Conservation (phyloP, 306 rosid genomes). For the Cucurbita ficifolia region DNA sequence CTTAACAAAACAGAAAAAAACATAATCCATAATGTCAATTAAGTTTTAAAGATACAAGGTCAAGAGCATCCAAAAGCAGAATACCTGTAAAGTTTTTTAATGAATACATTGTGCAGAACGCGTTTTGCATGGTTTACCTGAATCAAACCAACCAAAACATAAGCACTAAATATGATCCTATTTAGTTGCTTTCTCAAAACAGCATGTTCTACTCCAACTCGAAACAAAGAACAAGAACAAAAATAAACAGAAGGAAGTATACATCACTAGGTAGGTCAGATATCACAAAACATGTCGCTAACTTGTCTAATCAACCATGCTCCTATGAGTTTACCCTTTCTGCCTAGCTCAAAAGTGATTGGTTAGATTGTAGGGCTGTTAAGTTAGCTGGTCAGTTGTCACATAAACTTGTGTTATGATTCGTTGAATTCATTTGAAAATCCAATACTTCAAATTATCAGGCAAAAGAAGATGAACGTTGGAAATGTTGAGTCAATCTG, state of each 20-base stretch:
- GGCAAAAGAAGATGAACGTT: too few relatives aligned
- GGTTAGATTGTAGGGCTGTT: background rate
- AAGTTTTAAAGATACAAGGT: background rate
- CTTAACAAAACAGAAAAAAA: background rate
- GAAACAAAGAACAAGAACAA: background rate
- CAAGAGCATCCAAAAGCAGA: background rate
- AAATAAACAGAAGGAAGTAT: background rate
- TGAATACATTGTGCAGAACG: constrained; percentile 89
- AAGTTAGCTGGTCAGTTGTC: background rate
- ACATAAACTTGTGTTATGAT: background rate
- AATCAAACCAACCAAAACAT: constrained; percentile 10
- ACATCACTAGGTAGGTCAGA: background rate
- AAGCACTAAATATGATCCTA: background rate
- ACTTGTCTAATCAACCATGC: background rate
- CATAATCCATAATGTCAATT: background rate
- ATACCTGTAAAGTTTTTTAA: constrained; percentile 83
- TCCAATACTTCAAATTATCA: background rate
- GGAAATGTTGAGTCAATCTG: too few relatives aligned
- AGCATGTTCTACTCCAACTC: background rate
- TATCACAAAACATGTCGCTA: background rate
- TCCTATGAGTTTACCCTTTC: background rate
- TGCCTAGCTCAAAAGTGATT: background rate
- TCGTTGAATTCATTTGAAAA: background rate
- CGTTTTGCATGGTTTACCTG: constrained; percentile 93
- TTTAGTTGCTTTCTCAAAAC: background rate